A percentile compares a stretch with the other conserved stretches of the same genome.
These are phyloP conservation scores for Paradendryphiella salina DNA, from an alignment of 2,329 filamentous ascomycete genomes.

Conservation along the genomic window DNA sequence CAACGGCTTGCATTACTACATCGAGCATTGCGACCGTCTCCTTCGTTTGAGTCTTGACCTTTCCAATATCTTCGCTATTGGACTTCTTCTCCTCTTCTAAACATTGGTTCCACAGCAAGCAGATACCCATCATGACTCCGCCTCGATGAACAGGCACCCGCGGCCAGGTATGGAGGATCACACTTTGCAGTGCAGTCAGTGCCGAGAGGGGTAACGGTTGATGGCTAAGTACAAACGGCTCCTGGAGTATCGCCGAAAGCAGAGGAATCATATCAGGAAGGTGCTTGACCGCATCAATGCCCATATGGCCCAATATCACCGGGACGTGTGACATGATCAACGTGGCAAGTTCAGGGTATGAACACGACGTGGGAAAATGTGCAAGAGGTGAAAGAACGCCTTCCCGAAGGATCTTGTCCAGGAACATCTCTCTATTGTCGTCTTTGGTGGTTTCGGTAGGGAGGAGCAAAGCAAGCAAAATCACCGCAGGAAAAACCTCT, in stretches of 20 bases:
- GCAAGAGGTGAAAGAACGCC: constrained; percentile 53
- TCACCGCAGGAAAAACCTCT: constrained; percentile 68
- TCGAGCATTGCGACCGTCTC: constrained; percentile 36
- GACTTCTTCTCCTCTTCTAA: constrained; percentile 26
- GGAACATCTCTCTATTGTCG: constrained; percentile 30
- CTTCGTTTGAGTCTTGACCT: constrained; percentile 24
- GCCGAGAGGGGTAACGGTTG: constrained; percentile 59
- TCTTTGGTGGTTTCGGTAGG: constrained; percentile 12
- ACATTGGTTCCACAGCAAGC: constrained; percentile 43
- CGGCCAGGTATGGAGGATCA: constrained; percentile 70
- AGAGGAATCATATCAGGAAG: constrained; percentile 71
- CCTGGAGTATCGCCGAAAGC: constrained; percentile 65
- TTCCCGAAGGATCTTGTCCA: constrained; percentile 52
- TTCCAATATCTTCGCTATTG: constrained; percentile 18
- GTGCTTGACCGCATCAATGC: constrained; percentile 67
- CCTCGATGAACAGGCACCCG: constrained; percentile 65
- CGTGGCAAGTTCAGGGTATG: constrained; percentile 61
- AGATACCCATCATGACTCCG: constrained; percentile 65
- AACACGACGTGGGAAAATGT: constrained; percentile 55
- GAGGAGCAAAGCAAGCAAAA: constrained; percentile 53
- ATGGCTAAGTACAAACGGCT: constrained; percentile 66
- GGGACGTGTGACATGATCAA: constrained; percentile 59
- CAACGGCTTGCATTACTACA: constrained; percentile 24
- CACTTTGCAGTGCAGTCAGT: constrained; percentile 57
- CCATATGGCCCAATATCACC: constrained; percentile 59